Percentiles rank a stretch among this genome's conserved stretches.
phyloP scores from a whole-genome alignment of 2,329 filamentous ascomycete species.

The Neonectria faginata region DNA sequence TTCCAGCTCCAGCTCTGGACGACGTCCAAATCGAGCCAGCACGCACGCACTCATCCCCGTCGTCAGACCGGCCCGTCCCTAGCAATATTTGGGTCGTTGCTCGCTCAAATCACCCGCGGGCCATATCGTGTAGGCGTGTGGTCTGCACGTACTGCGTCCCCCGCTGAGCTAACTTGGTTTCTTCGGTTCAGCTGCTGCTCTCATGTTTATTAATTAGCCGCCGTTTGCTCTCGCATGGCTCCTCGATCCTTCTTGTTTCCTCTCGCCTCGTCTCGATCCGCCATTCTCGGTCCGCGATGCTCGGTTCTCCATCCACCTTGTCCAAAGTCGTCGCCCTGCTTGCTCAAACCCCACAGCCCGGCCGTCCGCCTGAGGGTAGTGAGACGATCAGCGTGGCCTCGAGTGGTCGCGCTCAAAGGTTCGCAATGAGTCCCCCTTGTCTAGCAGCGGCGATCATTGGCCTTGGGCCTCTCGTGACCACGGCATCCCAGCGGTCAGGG shows the following conservation, averaged over 20 bases:
- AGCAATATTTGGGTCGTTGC: conserved; percentile 36
- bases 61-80: conserved; percentile 45
- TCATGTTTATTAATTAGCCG: conserved; percentile 37
- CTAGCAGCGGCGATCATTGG: conserved; percentile 46
- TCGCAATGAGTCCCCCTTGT: conserved; percentile 36
- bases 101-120: conserved; percentile 17
- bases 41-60: conserved; percentile 39
- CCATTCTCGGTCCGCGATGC: conserved; percentile 10
- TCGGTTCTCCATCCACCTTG: conserved; percentile 12
- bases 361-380: conserved; percentile 28
- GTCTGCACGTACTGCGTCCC: conserved; percentile 31
- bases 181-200: conserved; percentile 24
- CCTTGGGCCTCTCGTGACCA: conserved; percentile 44
- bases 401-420: conserved; percentile 26
- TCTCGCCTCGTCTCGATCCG: conserved; percentile 22
- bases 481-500: conserved; percentile 41
- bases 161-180: conserved; percentile 22
- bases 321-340: conserved; percentile 29
- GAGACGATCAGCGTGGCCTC: conserved; percentile 35
- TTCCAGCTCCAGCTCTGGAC: conserved; percentile 28
- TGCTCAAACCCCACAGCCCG: conserved; percentile 26
- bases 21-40: conserved; percentile 29
- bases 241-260: conserved; percentile 20
- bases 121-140: conserved; percentile 21
- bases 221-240: conserved; percentile 32